Percentiles rank a stretch among this genome's conserved stretches.
These are phyloP conservation scores for Pouteria glomerata DNA, from an alignment of 148 eudicot species.

Conservation along the genomic window DNA sequence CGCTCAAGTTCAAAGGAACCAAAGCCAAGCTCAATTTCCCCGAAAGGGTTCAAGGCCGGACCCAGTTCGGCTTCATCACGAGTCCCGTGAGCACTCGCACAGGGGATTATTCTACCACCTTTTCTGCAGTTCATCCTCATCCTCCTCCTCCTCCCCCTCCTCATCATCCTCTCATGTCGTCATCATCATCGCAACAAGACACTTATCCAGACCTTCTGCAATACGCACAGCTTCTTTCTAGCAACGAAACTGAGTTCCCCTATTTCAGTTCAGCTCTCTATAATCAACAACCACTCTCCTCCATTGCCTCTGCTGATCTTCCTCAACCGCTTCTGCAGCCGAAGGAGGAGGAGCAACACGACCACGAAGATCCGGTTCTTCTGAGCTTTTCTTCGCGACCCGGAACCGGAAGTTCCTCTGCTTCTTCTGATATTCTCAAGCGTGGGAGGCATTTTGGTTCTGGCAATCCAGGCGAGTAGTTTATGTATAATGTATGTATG, in stretches of 20 bases:
- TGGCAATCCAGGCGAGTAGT: not conserved
- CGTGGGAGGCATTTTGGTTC: not conserved
- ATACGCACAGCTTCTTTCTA: conserved; percentile 42
- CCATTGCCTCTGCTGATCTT: not conserved
- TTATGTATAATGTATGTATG: too few species aligned
- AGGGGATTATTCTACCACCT: not conserved
- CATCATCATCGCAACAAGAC: not conserved
- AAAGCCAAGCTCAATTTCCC: conserved; percentile 61
- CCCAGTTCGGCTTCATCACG: not conserved
- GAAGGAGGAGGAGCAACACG: not conserved
- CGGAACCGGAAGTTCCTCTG: not conserved
- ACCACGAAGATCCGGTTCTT: too few species aligned
- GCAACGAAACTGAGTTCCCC: conserved; percentile 36
- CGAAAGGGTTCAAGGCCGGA: conserved; percentile 34
- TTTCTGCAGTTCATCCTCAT: not conserved
- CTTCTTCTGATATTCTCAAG: not conserved
- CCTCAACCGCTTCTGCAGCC: not conserved
- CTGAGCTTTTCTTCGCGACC: not conserved
- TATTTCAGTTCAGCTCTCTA: conserved; percentile 27
- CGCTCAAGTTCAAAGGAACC: conserved; percentile 50
- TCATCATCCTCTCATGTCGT: not conserved
- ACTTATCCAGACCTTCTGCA: conserved; percentile 29
- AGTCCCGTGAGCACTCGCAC: not conserved
- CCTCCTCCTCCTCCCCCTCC: not conserved
- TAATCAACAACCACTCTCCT: not conserved